These are phyloP conservation scores for Candida glaebosa DNA, from an alignment of 805 yeast species.

Conservation along the genomic window DNA sequence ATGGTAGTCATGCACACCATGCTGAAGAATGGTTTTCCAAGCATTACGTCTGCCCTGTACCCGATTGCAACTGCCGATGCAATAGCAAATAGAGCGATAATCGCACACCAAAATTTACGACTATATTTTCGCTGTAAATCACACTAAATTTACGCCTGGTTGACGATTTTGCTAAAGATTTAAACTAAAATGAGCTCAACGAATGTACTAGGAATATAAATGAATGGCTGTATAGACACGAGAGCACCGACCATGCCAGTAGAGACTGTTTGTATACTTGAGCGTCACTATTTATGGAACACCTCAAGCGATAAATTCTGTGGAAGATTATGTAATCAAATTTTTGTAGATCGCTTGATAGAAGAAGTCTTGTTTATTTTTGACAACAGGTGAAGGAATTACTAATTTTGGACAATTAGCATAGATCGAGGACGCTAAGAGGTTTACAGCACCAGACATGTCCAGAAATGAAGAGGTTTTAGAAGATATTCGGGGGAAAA, in stretches of 20 bases:
- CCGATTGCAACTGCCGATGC: slow-evolving; percentile 85
- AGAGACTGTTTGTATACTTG: too few species aligned
- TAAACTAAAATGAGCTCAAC: too few species aligned
- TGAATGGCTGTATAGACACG: too few species aligned
- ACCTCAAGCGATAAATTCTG: too few species aligned
- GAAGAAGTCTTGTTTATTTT: not conserved
- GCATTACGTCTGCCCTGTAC: slow-evolving; percentile 89
- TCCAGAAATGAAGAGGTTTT: slow-evolving; percentile 29
- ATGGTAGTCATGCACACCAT: slow-evolving; percentile 92
- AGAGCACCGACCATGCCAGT: too few species aligned
- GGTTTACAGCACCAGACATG: not conserved
- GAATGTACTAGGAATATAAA: too few species aligned
- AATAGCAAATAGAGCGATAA: slow-evolving; percentile 42
- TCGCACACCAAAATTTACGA: too few species aligned
- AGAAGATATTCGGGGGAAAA: slow-evolving; percentile 76
- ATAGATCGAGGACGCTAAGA: not conserved
- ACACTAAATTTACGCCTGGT: too few species aligned
- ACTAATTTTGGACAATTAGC: not conserved
- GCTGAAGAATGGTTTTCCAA: slow-evolving; percentile 94
- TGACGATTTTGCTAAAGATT: too few species aligned
- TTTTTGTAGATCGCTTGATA: not conserved
- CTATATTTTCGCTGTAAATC: too few species aligned
- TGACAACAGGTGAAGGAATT: not conserved
- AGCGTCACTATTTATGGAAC: too few species aligned
- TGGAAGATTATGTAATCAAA: not conserved